Base-by-base conservation (phyloP, 2,329 filamentous ascomycete species). In the Xylariaceae sp. region DNA sequence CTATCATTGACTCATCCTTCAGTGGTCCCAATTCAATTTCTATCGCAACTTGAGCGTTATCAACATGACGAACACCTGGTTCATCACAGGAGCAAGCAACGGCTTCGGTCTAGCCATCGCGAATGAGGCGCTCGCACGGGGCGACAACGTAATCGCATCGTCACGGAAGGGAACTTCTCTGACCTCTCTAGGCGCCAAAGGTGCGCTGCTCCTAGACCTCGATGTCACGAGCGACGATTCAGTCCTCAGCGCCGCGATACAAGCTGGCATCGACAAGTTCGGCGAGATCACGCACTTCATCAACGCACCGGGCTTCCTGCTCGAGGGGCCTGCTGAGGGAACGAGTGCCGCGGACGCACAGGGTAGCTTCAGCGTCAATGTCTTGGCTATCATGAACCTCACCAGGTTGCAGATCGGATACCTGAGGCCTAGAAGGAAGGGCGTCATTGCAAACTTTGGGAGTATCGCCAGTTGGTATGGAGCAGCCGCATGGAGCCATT, bases 1-100 rank as follows among this genome's bases (percentile, higher is more conserved):
- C n/a, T n/a, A n/a, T n/a, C n/a, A n/a, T n/a, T n/a, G n/a, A n/a
- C n/a, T n/a, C n/a, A n/a, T n/a, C n/a, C n/a, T n/a, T n/a, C n/a
- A n/a, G n/a, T n/a, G n/a, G n/a, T n/a, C n/a, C n/a, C n/a, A n/a
- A 28, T 28, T 28, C 4, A 28, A 28, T 28, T 7, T 28, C 22
- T 7, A 28, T 28, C 22, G 22, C 22, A 28, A 28, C 7, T 7
- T 28, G 4, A 28, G 7, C 22, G 10, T 10, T 14, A 38, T 16
- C 18, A 42, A 38, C 5, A 58, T 58, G 56, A 28, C 53, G 12
- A 66, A 66, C 42, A 71, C 78, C 31, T 82, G 80, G 78, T 74
- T 83, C 66, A 75, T 82, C 60, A 75, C 74, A 11, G 79, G 76
- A 22, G 72, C 72, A 42, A 78, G 76, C 18, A 77, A 73, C 16